A percentile compares a stretch with the other conserved stretches of the same genome.
Evolutionary conservation across 139 green algal genomes (phyloP).

Genomic region (Volvox reticuliferus): DNA sequence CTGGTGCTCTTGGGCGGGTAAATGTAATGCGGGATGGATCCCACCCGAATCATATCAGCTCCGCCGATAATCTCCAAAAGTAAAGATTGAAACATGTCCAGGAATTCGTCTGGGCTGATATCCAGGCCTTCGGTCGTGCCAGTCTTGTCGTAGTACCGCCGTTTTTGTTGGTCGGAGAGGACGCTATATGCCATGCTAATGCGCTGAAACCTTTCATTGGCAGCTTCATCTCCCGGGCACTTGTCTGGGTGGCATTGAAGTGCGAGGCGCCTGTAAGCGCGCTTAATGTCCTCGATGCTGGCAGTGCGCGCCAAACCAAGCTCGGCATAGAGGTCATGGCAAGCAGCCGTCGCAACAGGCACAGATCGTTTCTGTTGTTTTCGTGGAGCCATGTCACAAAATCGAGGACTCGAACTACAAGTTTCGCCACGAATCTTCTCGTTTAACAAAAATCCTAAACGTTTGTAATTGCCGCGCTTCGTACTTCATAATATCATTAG

Average conservation of each 20-base stretch:
- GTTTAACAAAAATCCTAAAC: too few relatives aligned
- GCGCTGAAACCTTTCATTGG: constrained; percentile 57
- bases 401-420: background rate
- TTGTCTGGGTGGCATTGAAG: constrained; percentile 75
- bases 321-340: constrained; percentile 15
- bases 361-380: background rate
- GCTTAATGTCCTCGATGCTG: constrained; percentile 44
- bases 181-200: constrained; percentile 64
- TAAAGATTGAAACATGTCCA: constrained; percentile 49
- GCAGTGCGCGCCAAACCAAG: background rate
- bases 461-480: too few relatives aligned
- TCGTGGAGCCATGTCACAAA: background rate
- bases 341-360: background rate
- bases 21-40: background rate
- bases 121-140: constrained; percentile 47
- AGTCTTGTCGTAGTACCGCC: constrained; percentile 55
- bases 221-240: constrained; percentile 45
- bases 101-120: constrained; percentile 43
- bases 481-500: too few relatives aligned
- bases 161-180: constrained; percentile 57
- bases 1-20: background rate
- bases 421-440: too few relatives aligned
- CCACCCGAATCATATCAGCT: constrained; percentile 28
- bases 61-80: constrained; percentile 46
- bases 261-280: constrained; percentile 58